A percentile compares a stretch with the other conserved stretches of the same genome.
Evolutionary conservation across 2,329 filamentous ascomycete genomes (phyloP).

Genomic region (Aschersonia sp.): DNA sequence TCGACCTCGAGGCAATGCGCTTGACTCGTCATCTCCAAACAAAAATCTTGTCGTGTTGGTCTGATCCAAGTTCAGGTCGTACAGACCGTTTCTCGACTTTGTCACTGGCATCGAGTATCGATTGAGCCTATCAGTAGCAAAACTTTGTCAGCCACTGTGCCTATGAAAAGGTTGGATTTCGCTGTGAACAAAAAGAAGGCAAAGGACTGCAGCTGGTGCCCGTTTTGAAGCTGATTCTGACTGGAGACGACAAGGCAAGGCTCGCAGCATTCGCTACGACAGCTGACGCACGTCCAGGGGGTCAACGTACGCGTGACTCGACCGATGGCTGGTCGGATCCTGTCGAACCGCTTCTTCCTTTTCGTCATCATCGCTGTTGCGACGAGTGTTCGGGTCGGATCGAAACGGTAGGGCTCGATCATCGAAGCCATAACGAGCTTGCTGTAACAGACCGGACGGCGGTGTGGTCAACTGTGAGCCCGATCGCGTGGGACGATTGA

Average conservation of each 20-base stretch:
- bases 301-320: conserved; percentile 62
- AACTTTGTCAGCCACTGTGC: neutral
- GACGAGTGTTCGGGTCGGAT: conserved; percentile 73
- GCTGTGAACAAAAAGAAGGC: too few species aligned
- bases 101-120: conserved; percentile 91
- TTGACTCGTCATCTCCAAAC: conserved; percentile 62
- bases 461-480: conserved; percentile 73
- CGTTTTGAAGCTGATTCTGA: too few species aligned
- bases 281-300: neutral
- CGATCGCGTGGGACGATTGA: conserved; percentile 60
- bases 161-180: too few species aligned
- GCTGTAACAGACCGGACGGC: conserved; percentile 42
- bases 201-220: too few species aligned
- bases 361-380: conserved; percentile 85
- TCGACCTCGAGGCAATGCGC: conserved; percentile 33
- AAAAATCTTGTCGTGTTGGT: conserved; percentile 78
- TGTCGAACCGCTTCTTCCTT: conserved; percentile 62
- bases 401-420: conserved; percentile 51
- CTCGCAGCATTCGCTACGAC: too few species aligned
- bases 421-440: conserved; percentile 39
- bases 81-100: conserved; percentile 49
- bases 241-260: too few species aligned
- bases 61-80: conserved; percentile 60
- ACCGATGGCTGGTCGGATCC: conserved; percentile 56
- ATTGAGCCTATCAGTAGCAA: conserved; percentile 45